Percentiles rank a stretch among this genome's conserved stretches.
These are phyloP conservation scores for Arabidopsis suecica DNA, from an alignment of 345 rosid genomes.

Conservation along the genomic window DNA sequence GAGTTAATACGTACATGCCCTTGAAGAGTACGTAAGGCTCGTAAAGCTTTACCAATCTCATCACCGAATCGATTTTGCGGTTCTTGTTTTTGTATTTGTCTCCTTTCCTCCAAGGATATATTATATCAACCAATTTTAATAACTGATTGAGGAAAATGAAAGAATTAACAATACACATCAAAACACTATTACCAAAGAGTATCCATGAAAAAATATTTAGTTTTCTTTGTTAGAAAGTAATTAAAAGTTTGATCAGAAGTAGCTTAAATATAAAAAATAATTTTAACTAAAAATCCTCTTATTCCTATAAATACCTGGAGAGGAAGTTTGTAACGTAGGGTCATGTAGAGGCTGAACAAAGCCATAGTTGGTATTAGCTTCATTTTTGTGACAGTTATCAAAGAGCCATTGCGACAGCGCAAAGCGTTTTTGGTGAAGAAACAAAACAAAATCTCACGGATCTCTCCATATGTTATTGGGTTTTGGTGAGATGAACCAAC, in stretches of 20 bases:
- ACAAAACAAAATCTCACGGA: slow-evolving; percentile 12
- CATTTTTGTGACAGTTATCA: slow-evolving; percentile 23
- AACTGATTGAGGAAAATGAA: slow-evolving; percentile 12
- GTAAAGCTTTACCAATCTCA: slow-evolving; percentile 76
- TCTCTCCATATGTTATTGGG: slow-evolving; percentile 22
- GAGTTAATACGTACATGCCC: slow-evolving; percentile 64
- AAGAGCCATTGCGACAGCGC: slow-evolving; percentile 23
- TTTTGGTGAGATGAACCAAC: slow-evolving; percentile 39
- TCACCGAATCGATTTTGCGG: slow-evolving; percentile 47
- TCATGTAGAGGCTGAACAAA: slow-evolving; percentile 34
- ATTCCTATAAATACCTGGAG: slow-evolving; percentile 22
- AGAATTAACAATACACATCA: slow-evolving; percentile 11
- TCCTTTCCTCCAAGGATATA: slow-evolving; percentile 41
- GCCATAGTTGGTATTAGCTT: slow-evolving; percentile 26
- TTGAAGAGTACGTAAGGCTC: slow-evolving; percentile 81
- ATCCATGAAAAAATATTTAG: background rate
- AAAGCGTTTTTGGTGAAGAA: slow-evolving; percentile 32
- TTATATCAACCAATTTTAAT: slow-evolving; percentile 32
- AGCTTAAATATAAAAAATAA: too few species aligned
- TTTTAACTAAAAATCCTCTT: background rate
- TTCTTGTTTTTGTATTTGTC: slow-evolving; percentile 33
- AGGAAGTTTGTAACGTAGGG: slow-evolving; percentile 36
- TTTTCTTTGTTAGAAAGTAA: too few species aligned
- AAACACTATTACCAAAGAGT: background rate
- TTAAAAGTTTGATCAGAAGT: too few species aligned